phyloP scores from a whole-genome alignment of 2,329 filamentous ascomycete species.

The Calonectria pseudoreteaudii region DNA sequence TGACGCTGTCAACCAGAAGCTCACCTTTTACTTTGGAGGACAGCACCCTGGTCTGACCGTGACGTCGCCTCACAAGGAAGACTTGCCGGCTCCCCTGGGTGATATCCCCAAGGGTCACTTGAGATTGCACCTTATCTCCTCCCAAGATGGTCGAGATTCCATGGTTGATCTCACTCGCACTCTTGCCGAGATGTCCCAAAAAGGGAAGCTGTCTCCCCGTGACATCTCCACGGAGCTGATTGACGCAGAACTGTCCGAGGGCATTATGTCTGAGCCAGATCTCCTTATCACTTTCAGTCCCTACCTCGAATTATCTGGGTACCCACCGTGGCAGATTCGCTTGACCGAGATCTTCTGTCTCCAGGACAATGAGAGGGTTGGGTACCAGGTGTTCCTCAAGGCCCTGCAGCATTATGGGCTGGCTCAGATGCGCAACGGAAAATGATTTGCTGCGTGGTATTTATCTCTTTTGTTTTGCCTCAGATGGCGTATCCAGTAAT shows the following conservation, averaged over 20 bases:
- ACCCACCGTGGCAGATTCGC: constrained; percentile 96
- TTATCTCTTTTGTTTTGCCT: constrained; percentile 13
- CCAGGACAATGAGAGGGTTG: constrained; percentile 82
- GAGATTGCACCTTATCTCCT: constrained; percentile 82
- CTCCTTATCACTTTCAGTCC: constrained; percentile 89
- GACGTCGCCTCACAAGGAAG: constrained; percentile 57
- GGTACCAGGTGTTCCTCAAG: constrained; percentile 92
- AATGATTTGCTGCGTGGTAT: constrained; percentile 50
- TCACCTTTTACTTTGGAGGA: constrained; percentile 88
- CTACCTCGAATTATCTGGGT: constrained; percentile 85
- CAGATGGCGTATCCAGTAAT: constrained; percentile 28
- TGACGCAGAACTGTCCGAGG: constrained; percentile 85
- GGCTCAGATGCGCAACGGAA: constrained; percentile 89
- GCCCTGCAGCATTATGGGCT: constrained; percentile 86
- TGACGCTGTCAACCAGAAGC: constrained; percentile 80
- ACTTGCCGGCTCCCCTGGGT: constrained; percentile 44
- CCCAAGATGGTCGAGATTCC: constrained; percentile 90
- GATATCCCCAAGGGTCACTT: constrained; percentile 56
- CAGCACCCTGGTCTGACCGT: constrained; percentile 77
- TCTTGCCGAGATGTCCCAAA: constrained; percentile 93
- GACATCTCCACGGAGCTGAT: constrained; percentile 90
- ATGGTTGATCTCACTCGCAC: constrained; percentile 96
- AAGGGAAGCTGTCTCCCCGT: constrained; percentile 80
- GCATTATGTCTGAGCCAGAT: constrained; percentile 89
- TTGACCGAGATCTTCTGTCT: constrained; percentile 93